Percentiles rank a stretch among this genome's conserved stretches.
These are phyloP conservation scores for Ricinus communis DNA, from an alignment of 345 rosid species.

Conservation along the genomic window DNA sequence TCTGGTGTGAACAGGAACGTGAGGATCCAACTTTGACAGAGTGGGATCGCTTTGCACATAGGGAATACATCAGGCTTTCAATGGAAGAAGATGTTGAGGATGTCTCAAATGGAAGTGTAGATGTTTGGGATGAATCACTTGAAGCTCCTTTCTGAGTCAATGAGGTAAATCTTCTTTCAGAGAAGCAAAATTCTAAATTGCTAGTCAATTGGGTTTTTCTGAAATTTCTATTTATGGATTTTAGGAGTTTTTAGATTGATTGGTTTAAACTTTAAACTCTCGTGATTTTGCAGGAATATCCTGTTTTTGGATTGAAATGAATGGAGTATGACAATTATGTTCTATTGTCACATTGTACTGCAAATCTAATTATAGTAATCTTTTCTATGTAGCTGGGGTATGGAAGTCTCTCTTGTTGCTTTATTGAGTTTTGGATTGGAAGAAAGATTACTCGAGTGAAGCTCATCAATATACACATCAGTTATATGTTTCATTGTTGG, in stretches of 20 bases:
- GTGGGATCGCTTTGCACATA: slow-evolving; percentile 96
- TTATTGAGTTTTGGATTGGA: neutral
- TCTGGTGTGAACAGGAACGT: slow-evolving; percentile 59
- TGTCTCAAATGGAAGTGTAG: slow-evolving; percentile 34
- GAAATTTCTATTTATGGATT: neutral
- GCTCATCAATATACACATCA: slow-evolving; percentile 7
- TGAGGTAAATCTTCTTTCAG: slow-evolving; percentile 9
- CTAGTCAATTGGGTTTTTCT: too few species aligned
- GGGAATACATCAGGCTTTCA: slow-evolving; percentile 40
- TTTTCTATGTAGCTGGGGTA: slow-evolving; percentile 15
- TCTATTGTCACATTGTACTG: too few species aligned
- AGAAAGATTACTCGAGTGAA: slow-evolving; percentile 1
- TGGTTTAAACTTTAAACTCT: neutral
- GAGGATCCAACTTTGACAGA: slow-evolving; percentile 93
- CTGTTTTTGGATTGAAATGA: too few species aligned
- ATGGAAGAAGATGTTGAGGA: slow-evolving; percentile 39
- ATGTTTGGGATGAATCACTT: slow-evolving; percentile 35
- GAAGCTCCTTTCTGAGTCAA: slow-evolving; percentile 33
- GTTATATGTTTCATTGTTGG: slow-evolving; percentile 11
- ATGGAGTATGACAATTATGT: too few species aligned
- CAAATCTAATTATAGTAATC: neutral
- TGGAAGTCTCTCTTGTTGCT: neutral
- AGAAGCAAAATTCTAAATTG: neutral
- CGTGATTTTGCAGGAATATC: too few species aligned
- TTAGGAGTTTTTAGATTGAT: neutral